Base-by-base conservation (phyloP, 148 eudicot species). In the Heliosperma pusillum region DNA sequence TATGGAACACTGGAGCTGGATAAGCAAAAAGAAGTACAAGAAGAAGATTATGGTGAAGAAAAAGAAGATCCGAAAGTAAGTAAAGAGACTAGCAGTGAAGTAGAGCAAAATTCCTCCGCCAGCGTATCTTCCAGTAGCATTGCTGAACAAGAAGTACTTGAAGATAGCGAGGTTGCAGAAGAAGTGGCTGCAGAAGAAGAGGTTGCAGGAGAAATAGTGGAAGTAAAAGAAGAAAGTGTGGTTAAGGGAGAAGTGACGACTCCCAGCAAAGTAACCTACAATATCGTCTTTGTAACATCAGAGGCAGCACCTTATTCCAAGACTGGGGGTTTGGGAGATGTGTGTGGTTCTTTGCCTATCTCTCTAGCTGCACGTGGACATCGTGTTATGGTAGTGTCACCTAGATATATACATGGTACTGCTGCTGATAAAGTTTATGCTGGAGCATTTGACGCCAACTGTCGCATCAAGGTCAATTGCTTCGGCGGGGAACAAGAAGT, bases 311-410 rank as follows among this genome's bases (percentile, higher is more conserved):
- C 99, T 60, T 95, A 95, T 85, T 95, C 97, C 25, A 95, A 95
- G 84, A 95, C 97, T 5, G 99, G 99, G 72, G 99, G 99, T 56
- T 72, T 95, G 74, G 99, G 97, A 76, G 99, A 95, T 85, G 99
- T 95, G 69, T 95, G 97, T 89, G 99, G 99, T 62, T 95, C 99
- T 69, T 86, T 95, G 77, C 99, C 99, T 36, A 82, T 90, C 76
- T 87, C 99, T 66, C 79, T 95, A 53, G 99, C 99, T 74, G 87
- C 80, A 15, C 89, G 97, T 42, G 99, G 99, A 17, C 99, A 95
- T 61, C 96, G 97, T 76, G 99, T 92, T 17, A 95, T 95, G 97
- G 99, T 95, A 60, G 87, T 95, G 66, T 81, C 97, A 40, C 99
- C 99, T 29, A 83, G 94, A 84, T 95, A 95, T 76, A 80, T 88